Evolutionary conservation across 768 basidiomycete species (phyloP), one percentile per base, ranked within the genome.

Genomic region (Lepiota brunneoincarnata): DNA sequence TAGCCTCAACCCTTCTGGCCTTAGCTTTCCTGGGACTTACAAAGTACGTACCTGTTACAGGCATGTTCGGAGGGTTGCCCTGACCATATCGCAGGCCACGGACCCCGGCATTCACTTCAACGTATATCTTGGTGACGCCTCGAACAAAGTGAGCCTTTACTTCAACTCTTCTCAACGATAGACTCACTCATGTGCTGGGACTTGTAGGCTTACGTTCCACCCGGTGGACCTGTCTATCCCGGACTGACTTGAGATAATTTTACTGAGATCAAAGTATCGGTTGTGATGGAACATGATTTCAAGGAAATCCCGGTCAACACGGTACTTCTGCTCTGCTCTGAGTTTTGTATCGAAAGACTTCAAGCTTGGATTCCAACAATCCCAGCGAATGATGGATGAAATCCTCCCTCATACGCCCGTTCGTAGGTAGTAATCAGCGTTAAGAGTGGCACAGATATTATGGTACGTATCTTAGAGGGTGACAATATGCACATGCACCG

Each of bases 11-110:
- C 72, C 71, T 1, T 71, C 72, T 18, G 70, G 71, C 31, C 61
- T 74, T 11, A 64, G 65, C 49, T 74, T 74, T 69, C 71, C 71
- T 20, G 71, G 71, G 26, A 56, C 69, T 7, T 74, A 72, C 59
- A 66, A 61, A 55, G 71, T 68, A 49, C 37, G 49, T 38, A 41
- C 10, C 21, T 37, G 41, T 4, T 5, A 24, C 9, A n/a, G 7
- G 26, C 12, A 18, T 3, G 7, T 28, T 34, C 36, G 20, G 28
- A 18, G 37, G 4, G 12, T 17, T n/a, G 14, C 12, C n/a, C 34
- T 46, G 21, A 39, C 41, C 17, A 18, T 23, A 12, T 42, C 51
- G 12, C 21, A 71, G 69, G 66, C 66, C 14, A 69, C 67, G 10
- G 72, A 73, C 47, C 65, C 66, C 9, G 71, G 71, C 31, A 70